A percentile compares a stretch with the other conserved stretches of the same genome.
These are phyloP conservation scores for Aethionema arabicum DNA, from an alignment of 345 rosid genomes.

Conservation along the genomic window DNA sequence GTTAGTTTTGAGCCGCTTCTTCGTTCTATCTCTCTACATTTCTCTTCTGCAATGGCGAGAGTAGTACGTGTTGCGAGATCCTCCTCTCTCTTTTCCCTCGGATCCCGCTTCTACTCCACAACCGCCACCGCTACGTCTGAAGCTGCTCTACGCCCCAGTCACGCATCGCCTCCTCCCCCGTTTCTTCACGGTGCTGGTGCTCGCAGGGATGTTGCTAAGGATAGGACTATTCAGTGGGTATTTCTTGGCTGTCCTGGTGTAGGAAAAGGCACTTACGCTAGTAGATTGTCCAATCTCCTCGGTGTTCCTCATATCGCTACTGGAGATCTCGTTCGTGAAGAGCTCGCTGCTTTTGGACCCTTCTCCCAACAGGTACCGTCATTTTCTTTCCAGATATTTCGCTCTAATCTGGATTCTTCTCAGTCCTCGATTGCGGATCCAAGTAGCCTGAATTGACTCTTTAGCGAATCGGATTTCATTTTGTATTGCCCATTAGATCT, in stretches of 20 bases:
- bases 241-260: constrained; percentile 95
- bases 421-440: background rate
- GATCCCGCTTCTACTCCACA: constrained; percentile 34
- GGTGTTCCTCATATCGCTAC: constrained; percentile 95
- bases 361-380: constrained; percentile 59
- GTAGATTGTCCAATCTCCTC: constrained; percentile 75
- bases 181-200: constrained; percentile 35
- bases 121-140: constrained; percentile 19
- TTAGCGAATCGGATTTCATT: background rate
- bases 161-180: constrained; percentile 21
- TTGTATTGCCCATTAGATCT: constrained; percentile 21
- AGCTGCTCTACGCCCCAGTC: constrained; percentile 9
- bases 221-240: constrained; percentile 86
- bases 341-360: constrained; percentile 74
- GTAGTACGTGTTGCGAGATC: constrained; percentile 47
- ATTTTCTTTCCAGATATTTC: background rate
- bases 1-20: constrained; percentile 28
- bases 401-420: background rate
- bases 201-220: constrained; percentile 43
- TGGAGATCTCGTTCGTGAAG: constrained; percentile 95
- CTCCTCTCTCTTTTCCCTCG: constrained; percentile 30
- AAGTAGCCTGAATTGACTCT: background rate
- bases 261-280: constrained; percentile 98
- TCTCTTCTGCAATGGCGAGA: constrained; percentile 48
- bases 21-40: constrained; percentile 13